Percentiles rank a stretch among this genome's conserved stretches.
phyloP scores from a whole-genome alignment of 345 rosid species.

The Murraya koenigii region DNA sequence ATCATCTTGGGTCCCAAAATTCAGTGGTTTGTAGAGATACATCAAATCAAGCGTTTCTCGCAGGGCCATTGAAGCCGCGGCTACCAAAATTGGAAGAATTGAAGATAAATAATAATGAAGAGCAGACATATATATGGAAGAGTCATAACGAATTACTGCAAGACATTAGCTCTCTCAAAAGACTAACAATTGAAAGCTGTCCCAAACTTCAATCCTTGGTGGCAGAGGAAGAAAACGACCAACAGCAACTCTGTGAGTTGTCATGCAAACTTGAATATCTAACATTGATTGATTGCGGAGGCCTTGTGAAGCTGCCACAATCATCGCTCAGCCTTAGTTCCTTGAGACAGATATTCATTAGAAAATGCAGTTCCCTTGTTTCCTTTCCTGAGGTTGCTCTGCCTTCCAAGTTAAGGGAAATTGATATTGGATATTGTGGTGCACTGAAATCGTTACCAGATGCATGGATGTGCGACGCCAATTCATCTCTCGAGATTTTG shows the following conservation, averaged over 20 bases:
- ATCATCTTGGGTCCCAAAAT: not conserved
- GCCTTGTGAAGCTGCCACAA: no score
- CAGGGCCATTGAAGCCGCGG: not conserved
- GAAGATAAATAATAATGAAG: no score
- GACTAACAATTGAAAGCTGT: not conserved
- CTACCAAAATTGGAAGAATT: not conserved
- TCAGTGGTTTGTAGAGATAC: not conserved
- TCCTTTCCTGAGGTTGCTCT: not conserved
- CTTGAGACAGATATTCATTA: not conserved
- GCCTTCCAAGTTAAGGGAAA: not conserved
- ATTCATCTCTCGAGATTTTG: not conserved
- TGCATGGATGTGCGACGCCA: no score
- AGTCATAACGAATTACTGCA: not conserved
- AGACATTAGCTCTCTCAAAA: not conserved
- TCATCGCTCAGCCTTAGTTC: no score
- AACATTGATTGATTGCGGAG: fast-evolving
- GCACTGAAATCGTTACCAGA: no score
- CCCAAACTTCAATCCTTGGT: not conserved
- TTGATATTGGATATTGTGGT: fast-evolving
- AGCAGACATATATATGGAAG: not conserved
- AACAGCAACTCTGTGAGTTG: not conserved
- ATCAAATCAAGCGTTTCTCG: not conserved
- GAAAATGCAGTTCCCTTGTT: not conserved
- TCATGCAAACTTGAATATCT: no score
- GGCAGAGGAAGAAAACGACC: slow-evolving; percentile 1